Percentiles rank a stretch among this genome's conserved stretches.
Evolutionary conservation across 305 asterid species (phyloP).

Genomic region (Fraxinus nigra): DNA sequence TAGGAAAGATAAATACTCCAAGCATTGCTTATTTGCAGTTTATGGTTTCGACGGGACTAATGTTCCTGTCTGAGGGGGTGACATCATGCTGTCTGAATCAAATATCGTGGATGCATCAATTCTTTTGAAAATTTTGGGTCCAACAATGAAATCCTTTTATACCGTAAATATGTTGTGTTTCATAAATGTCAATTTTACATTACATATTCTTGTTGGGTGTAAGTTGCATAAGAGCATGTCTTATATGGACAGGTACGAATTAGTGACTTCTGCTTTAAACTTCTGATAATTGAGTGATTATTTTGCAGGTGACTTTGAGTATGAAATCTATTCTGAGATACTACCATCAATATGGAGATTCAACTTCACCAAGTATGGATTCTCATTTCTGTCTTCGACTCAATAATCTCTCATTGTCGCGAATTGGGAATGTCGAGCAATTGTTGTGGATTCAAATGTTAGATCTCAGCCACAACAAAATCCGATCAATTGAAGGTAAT

Average conservation of each 20-base stretch:
- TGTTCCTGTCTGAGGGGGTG: not conserved
- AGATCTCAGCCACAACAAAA: constrained; percentile 85
- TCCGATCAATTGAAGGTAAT: constrained; percentile 82
- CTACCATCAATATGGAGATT: constrained; percentile 48
- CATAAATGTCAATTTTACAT: not conserved
- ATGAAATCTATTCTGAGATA: constrained; percentile 47
- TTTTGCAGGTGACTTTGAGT: constrained; percentile 56
- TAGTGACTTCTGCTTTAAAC: constrained; percentile 1
- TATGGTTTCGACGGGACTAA: not conserved
- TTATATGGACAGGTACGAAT: not conserved
- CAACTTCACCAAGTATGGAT: constrained; percentile 35
- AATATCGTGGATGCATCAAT: not conserved
- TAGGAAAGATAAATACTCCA: not conserved
- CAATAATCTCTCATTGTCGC: constrained; percentile 67
- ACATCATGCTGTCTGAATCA: not conserved
- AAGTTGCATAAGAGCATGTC: not conserved
- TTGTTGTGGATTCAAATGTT: constrained; percentile 90
- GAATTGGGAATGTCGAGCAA: constrained; percentile 62
- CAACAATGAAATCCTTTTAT: not conserved
- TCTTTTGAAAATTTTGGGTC: not conserved
- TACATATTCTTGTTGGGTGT: not conserved
- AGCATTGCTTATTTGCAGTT: not conserved
- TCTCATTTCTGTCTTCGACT: constrained; percentile 45
- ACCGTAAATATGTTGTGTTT: not conserved
- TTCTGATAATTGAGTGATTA: constrained; percentile 14